Base-by-base conservation (phyloP, 495 filamentous ascomycete genomes). In the Neurospora tetraspora region DNA sequence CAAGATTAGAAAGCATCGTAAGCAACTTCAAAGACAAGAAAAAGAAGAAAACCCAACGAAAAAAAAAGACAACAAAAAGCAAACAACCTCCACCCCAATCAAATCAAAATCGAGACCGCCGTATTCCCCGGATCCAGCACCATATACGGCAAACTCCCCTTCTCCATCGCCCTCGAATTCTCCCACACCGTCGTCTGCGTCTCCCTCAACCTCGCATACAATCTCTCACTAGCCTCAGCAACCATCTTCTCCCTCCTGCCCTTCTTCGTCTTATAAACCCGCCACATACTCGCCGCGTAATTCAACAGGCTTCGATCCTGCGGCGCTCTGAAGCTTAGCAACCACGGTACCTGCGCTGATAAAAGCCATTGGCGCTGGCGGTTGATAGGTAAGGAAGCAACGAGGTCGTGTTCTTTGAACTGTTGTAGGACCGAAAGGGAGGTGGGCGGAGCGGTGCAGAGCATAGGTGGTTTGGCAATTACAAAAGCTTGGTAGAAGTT, bases 401-500 rank as follows among this genome's bases (percentile, higher is more conserved):
- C 78, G 31, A 85, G 76, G 42, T 85, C 78, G 0, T 39, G 10
- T 68, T 85, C 82, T 5, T 71, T 79, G 74, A 76, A 81, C 5
- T 5, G 27, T 6, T 71, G 71, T 5, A 85, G 75, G 39, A 75
- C 40, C 0, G 71, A 70, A 0, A 83, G 76, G 10, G 77, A 77
- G 0, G 73, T 69, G 2, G 84, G 84, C 0, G 79, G 81, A 0
- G 74, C 42, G 6, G 68, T 47, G 76, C 79, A 85, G 3, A 86
- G 78, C 5, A 76, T 74, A 5, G 84, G 77, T 3, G 84, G 84
- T 73, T 86, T 86, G 68, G 81, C 78, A 38, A 81, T 73, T 4
- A 86, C 85, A 70, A 86, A 86, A 37, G 73, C 70, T 38, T 83
- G 81, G 78, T 86, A 86, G 74, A 83, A 86, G 71, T 86, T 78